Evolutionary conservation across 352 stramenopile species (phyloP).

Genomic region (Pythium myriotylum): DNA sequence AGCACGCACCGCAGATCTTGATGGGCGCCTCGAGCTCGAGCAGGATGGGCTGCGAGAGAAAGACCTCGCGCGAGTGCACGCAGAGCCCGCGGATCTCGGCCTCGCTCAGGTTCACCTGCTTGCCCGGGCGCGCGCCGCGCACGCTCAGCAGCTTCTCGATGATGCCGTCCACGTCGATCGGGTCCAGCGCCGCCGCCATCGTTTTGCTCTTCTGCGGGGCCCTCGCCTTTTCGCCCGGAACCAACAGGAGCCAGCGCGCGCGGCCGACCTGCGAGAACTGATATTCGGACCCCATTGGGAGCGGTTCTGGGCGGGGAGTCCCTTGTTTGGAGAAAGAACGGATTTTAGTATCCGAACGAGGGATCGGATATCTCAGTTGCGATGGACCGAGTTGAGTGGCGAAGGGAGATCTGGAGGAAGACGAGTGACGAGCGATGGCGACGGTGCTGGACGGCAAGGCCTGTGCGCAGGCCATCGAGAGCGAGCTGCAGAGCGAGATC

Average conservation of each 20-base stretch:
- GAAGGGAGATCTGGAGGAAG: too few relatives aligned
- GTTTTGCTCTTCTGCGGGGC: slow-evolving; percentile 81
- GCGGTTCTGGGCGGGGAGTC: background rate
- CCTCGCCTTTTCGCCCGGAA: slow-evolving; percentile 85
- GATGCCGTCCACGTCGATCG: slow-evolving; percentile 86
- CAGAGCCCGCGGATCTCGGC: slow-evolving; percentile 94
- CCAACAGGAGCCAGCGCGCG: slow-evolving; percentile 18
- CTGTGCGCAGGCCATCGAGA: slow-evolving; percentile 82
- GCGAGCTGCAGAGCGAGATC: slow-evolving; percentile 83
- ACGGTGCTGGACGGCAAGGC: slow-evolving; percentile 80
- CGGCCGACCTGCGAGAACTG: background rate
- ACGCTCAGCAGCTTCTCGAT: slow-evolving; percentile 92
- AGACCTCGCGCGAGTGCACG: slow-evolving; percentile 73
- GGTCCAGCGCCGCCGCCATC: slow-evolving; percentile 48
- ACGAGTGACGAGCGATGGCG: slow-evolving; percentile 29
- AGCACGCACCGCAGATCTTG: slow-evolving; percentile 92
- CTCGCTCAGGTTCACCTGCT: slow-evolving; percentile 90
- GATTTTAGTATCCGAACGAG: slow-evolving; percentile 12
- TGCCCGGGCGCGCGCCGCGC: slow-evolving; percentile 81
- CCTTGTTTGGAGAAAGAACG: background rate
- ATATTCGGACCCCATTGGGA: slow-evolving; percentile 12
- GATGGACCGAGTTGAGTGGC: background rate
- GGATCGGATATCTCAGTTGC: background rate
- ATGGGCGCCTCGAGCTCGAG: slow-evolving; percentile 98
- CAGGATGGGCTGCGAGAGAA: slow-evolving; percentile 95